phyloP scores from a whole-genome alignment of 2,329 filamentous ascomycete genomes.

The Coleophoma crateriformis region DNA sequence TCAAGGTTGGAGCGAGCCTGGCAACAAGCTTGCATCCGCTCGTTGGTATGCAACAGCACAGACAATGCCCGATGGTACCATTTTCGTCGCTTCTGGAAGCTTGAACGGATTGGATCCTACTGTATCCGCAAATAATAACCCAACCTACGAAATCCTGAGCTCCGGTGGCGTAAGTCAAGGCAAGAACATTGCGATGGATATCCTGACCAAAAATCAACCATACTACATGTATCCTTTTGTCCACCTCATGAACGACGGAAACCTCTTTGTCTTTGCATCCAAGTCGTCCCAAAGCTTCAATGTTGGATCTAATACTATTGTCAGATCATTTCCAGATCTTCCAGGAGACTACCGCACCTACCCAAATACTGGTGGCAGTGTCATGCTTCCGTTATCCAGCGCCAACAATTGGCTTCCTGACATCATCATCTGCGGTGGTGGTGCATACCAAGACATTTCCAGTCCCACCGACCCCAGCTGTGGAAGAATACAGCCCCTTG shows the following conservation, averaged over 20 bases:
- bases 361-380: conserved; percentile 54
- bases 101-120: conserved; percentile 52
- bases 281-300: conserved; percentile 53
- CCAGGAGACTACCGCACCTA: conserved; percentile 53
- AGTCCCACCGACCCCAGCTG: conserved; percentile 54
- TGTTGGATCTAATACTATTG: conserved; percentile 35
- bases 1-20: conserved; percentile 47
- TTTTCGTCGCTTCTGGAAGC: conserved; percentile 56
- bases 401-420: conserved; percentile 46
- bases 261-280: conserved; percentile 49
- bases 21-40: conserved; percentile 44
- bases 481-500: conserved; percentile 45
- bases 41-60: conserved; percentile 59
- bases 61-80: conserved; percentile 47
- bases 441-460: conserved; percentile 52
- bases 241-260: conserved; percentile 50
- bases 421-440: conserved; percentile 53
- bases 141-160: conserved; percentile 56
- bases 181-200: conserved; percentile 42
- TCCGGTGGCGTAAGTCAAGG: conserved; percentile 39
- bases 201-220: conserved; percentile 51
- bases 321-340: conserved; percentile 43
- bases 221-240: conserved; percentile 63
- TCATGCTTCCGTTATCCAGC: conserved; percentile 47
- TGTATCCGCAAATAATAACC: conserved; percentile 52